Evolutionary conservation across 495 filamentous ascomycete genomes (phyloP), one percentile per base, ranked within the genome.

Genomic region (Thozetella sp.): DNA sequence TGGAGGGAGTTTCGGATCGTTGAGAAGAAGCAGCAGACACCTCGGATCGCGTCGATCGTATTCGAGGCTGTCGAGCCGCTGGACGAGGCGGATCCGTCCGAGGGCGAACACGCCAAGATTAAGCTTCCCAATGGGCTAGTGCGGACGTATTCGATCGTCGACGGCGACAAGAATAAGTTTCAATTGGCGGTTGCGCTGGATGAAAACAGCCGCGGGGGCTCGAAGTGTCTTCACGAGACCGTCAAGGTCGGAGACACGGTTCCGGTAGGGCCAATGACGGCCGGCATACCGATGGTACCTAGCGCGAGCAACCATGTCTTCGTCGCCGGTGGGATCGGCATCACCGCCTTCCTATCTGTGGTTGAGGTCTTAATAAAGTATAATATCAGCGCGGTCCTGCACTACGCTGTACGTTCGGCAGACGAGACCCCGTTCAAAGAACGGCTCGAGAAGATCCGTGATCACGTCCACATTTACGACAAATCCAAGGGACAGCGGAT

Each of bases 301-400:
- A 70, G 70, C 2, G 78, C 77, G 0, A 78, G 74, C 56, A 68
- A 80, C 43, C 81, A 84, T 56, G 71, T 84, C 2, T 83, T 82
- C 63, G 75, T 85, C 17, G 81, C 69, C 1, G 82, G 74, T 24
- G 82, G 82, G 0, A 75, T 85, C 15, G 81, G 82, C 0, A 75
- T 85, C 57, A 85, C 82, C 11, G 81, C 82, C 0, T 85, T 85
- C 45, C 40, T 81, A 37, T 22, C 63, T 3, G 58, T 76, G 43
- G 30, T 76, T 10, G 68, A 78, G 59, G 17, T 10, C 22, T 73
- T 76, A 45, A 63, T 58, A 22, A 13, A 54, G 11, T 79, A 82
- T 55, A 75, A 84, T 62, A 80, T 68, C 65, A 75, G 76, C 40
- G 65, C 67, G 22, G 61, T 52, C 23, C 63, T 84, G 59, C 81